Conservation (phyloP, 192 early-diverging fungal species). For the Mortierella alpina region DNA sequence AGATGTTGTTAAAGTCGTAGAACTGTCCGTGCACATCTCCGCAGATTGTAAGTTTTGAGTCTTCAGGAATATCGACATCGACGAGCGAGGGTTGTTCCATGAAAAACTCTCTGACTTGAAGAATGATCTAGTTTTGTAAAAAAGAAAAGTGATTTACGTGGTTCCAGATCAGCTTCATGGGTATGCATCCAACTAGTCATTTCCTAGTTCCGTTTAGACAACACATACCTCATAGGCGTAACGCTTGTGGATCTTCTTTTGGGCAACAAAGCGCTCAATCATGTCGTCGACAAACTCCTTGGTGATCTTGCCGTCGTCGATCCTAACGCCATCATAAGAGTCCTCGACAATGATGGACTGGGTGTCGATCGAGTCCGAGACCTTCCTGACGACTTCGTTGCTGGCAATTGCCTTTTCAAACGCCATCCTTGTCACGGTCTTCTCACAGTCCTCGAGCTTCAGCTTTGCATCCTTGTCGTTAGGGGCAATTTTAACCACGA, state of each 20-base stretch:
- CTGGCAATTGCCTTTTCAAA: conserved; percentile 95
- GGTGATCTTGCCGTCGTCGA: conserved; percentile 77
- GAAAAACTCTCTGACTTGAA: conserved; percentile 81
- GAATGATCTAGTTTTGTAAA: conserved; percentile 69
- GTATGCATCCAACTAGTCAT: neutral
- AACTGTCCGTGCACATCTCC: conserved; percentile 99
- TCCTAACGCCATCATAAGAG: conserved; percentile 87
- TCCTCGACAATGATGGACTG: conserved; percentile 68
- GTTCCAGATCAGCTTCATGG: neutral
- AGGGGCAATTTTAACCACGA: conserved; percentile 79
- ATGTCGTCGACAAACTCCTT: conserved; percentile 83
- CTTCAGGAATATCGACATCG: conserved; percentile 84
- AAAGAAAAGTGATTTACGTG: neutral
- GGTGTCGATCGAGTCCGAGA: conserved; percentile 62
- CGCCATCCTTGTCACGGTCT: conserved; percentile 84
- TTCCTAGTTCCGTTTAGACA: neutral
- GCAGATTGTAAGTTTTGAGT: conserved; percentile 87
- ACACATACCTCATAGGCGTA: conserved; percentile 77
- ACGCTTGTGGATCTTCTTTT: conserved; percentile 92
- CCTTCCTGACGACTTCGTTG: conserved; percentile 70
- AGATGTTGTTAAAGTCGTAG: conserved; percentile 97
- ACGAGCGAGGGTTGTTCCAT: conserved; percentile 82
- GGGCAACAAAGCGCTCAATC: conserved; percentile 82
- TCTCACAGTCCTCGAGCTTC: conserved; percentile 91
- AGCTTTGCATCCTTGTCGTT: conserved; percentile 80